Evolutionary conservation across 2,329 filamentous ascomycete species (phyloP).

Genomic region (Pseudocercospora crystallina): DNA sequence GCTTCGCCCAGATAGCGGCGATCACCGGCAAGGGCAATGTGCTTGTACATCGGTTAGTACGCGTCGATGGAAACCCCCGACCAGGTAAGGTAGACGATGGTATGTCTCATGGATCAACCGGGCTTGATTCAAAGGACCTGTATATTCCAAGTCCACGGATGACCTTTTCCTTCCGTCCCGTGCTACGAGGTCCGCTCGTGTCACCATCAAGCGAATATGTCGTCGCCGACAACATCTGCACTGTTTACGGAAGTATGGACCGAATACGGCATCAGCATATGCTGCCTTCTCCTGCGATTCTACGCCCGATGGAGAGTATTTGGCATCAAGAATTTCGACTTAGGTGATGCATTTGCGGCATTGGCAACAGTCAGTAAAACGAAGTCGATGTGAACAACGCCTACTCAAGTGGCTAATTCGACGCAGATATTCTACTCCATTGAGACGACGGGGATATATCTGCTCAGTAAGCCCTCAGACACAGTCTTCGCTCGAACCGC

Average conservation of each 20-base stretch:
- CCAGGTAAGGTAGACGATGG: too few relatives aligned
- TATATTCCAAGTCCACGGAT: too few relatives aligned
- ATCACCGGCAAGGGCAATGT: too few relatives aligned
- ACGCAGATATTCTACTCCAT: conserved; percentile 16
- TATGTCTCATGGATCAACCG: too few relatives aligned
- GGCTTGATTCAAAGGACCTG: too few relatives aligned
- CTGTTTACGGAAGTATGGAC: conserved; percentile 17
- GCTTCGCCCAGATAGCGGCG: too few relatives aligned
- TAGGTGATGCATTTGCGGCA: conserved; percentile 17
- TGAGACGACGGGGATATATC: conserved; percentile 20
- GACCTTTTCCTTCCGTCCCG: too few relatives aligned
- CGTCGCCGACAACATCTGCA: background rate
- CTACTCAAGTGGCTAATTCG: too few relatives aligned
- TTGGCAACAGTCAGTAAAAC: conserved; percentile 11
- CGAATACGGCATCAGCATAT: conserved; percentile 17
- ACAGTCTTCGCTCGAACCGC: background rate
- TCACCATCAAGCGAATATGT: background rate
- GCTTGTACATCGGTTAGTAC: too few relatives aligned
- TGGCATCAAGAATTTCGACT: conserved; percentile 17
- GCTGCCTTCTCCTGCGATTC: conserved; percentile 14
- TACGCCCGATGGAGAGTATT: conserved; percentile 16
- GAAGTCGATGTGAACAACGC: too few relatives aligned
- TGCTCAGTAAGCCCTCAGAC: conserved; percentile 6
- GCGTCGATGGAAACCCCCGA: too few relatives aligned
- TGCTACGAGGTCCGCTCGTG: too few relatives aligned